Base-by-base conservation (phyloP, 2,329 filamentous ascomycete species). In the Fusarium sp. region DNA sequence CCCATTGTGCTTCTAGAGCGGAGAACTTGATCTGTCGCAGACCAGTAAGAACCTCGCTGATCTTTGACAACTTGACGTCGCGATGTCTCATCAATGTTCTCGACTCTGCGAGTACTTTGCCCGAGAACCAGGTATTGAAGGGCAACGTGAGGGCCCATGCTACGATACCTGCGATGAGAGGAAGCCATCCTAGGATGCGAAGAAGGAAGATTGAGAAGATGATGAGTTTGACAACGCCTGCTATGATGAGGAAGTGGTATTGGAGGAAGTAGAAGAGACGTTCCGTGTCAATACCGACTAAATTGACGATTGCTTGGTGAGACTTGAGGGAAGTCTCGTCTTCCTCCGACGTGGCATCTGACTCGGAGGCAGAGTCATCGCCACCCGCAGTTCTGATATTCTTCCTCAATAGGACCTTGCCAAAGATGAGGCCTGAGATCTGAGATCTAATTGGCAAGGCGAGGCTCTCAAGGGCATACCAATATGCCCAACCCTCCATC, bases 11-110 rank as follows among this genome's bases (percentile, higher is more conserved):
- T 78, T 94, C 92, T 1, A 93, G 79, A 1, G 92, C 92, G 0
- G 91, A 91, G 72, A 94, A 94, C 74, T 94, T 95, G 80, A 95
- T 93, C 77, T 95, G 92, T 1, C 92, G 88, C 62, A 94, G 94
- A 8, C 92, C 92, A 69, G 91, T 87, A 2, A 95, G 81, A 0
- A 90, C 91, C 77, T 95, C 92, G 2, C 91, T 92, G 27, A 95
- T 86, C 15, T 93, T 86, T 0, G 86, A 90, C 79, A 94, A 85
- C 78, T 94, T 94, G 56, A 87, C 83, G 76, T 95, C 92, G 45
- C 92, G 85, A 22, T 89, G 83, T 76, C 90, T 92, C 91, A 94
- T 94, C 47, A 94, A 78, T 47, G 83, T 81, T 60, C 91, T 89
- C 73, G 93, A 90, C 5, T 90, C 86, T 22, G 81, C 82, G 0